Conservation (phyloP, 805 yeast genomes). For the Lipomyces anomalus region DNA sequence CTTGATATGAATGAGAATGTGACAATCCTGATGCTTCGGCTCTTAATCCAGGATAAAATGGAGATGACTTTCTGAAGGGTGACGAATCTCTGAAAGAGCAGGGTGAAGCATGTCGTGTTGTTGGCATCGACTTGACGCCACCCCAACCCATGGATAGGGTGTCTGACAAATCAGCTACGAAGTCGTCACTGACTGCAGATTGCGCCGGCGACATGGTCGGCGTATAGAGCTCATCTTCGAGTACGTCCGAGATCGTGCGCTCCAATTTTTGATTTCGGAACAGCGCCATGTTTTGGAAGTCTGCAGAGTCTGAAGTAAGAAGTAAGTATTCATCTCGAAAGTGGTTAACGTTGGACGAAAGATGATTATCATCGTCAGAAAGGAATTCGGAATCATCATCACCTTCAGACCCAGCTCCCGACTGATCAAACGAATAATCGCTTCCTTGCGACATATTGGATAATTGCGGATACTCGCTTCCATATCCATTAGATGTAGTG, state of each 20-base stretch:
- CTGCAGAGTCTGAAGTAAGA: not conserved
- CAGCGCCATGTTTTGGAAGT: not conserved
- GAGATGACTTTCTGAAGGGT: slow-evolving; percentile 26
- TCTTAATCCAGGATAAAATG: slow-evolving; percentile 18
- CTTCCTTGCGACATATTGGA: too few relatives aligned
- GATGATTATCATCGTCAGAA: not conserved
- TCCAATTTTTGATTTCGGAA: slow-evolving; percentile 42
- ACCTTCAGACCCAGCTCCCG: not conserved
- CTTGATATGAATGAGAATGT: slow-evolving; percentile 2
- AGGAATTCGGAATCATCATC: not conserved
- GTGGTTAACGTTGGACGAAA: not conserved
- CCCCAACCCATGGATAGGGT: slow-evolving; percentile 7
- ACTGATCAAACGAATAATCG: too few relatives aligned
- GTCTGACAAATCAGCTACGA: slow-evolving; percentile 13
- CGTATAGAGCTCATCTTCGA: slow-evolving; percentile 53
- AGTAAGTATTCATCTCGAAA: not conserved
- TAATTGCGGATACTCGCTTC: too few relatives aligned
- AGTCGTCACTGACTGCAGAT: slow-evolving; percentile 19
- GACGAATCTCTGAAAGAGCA: slow-evolving; percentile 14
- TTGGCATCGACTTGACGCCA: slow-evolving; percentile 16
- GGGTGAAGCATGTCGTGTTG: slow-evolving; percentile 20
- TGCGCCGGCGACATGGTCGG: slow-evolving; percentile 23
- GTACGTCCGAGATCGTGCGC: slow-evolving; percentile 51
- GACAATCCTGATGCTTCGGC: not conserved
- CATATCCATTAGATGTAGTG: too few relatives aligned